A percentile compares a stretch with the other conserved stretches of the same genome.
These are phyloP conservation scores for Acacia pycnantha DNA, from an alignment of 331 rosid species.

Conservation along the genomic window DNA sequence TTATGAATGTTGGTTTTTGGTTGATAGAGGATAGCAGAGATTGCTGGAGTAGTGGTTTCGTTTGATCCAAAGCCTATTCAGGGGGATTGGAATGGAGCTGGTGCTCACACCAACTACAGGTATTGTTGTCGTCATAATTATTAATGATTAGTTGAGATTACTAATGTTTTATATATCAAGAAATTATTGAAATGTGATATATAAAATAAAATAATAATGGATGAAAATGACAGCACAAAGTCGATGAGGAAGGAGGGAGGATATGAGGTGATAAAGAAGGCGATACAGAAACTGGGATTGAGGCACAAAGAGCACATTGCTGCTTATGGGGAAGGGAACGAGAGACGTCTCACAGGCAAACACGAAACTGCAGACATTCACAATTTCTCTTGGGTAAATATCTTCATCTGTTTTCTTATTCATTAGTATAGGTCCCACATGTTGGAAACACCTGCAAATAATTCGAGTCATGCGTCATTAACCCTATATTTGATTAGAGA, in stretches of 20 bases:
- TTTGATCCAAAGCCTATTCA: conserved; percentile 97
- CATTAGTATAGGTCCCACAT: too few species aligned
- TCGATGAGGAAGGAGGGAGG: conserved; percentile 86
- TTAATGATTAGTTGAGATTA: neutral
- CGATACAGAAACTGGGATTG: conserved; percentile 68
- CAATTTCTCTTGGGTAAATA: conserved; percentile 78
- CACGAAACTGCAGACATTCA: conserved; percentile 90
- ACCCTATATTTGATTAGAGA: too few species aligned
- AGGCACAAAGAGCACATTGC: conserved; percentile 92
- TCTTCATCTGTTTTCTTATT: neutral
- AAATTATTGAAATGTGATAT: too few species aligned
- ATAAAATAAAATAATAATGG: neutral
- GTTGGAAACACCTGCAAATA: neutral
- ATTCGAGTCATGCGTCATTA: too few species aligned
- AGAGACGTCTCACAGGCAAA: conserved; percentile 87
- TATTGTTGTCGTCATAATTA: neutral
- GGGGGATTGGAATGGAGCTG: conserved; percentile 99
- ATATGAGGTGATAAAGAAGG: conserved; percentile 72
- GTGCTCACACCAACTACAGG: conserved; percentile 99
- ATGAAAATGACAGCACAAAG: conserved; percentile 63
- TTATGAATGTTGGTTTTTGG: neutral
- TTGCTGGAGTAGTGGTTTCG: conserved; percentile 82
- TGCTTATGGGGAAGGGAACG: conserved; percentile 95
- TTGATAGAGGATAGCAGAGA: conserved; percentile 88
- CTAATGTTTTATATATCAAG: neutral